Evolutionary conservation across 2,329 filamentous ascomycete genomes (phyloP).

Genomic region (Epichloe baconii): DNA sequence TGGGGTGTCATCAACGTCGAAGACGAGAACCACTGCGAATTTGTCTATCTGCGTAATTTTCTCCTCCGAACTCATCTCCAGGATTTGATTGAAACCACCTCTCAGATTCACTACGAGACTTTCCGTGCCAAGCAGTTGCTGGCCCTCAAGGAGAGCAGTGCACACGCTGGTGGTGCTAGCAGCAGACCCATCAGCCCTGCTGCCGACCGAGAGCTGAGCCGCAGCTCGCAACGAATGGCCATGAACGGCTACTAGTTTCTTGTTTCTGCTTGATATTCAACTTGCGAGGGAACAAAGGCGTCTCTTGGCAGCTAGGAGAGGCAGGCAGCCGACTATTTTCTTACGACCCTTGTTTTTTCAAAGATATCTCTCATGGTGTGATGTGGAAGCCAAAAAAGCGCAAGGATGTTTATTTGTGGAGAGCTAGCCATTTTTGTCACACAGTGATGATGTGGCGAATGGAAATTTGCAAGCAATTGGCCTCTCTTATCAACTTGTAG

Average conservation of each 20-base stretch:
- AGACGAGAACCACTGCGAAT: conserved; percentile 99
- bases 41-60: conserved; percentile 96
- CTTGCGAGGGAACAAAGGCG: conserved; percentile 21
- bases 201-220: conserved; percentile 90
- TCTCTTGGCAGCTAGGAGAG: conserved; percentile 17
- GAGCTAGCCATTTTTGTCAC: conserved; percentile 8
- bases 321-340: conserved; percentile 9
- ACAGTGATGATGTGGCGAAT: conserved; percentile 8
- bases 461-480: conserved; percentile 6
- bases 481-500: conserved; percentile 10
- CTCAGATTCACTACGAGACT: conserved; percentile 99
- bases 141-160: conserved; percentile 95
- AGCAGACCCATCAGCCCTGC: conserved; percentile 82
- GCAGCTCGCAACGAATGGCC: conserved; percentile 91
- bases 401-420: conserved; percentile 12
- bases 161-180: conserved; percentile 64
- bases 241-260: conserved; percentile 88
- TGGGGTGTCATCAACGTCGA: conserved; percentile 99
- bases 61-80: conserved; percentile 95
- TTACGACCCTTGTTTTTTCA: conserved; percentile 13
- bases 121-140: conserved; percentile 99
- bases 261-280: conserved; percentile 17
- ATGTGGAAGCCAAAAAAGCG: conserved; percentile 14
- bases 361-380: conserved; percentile 18
- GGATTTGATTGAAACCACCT: conserved; percentile 97